Evolutionary conservation across 2,329 filamentous ascomycete species (phyloP), one percentile per base, ranked within the genome.

Genomic region (Fonsecaea nubica): DNA sequence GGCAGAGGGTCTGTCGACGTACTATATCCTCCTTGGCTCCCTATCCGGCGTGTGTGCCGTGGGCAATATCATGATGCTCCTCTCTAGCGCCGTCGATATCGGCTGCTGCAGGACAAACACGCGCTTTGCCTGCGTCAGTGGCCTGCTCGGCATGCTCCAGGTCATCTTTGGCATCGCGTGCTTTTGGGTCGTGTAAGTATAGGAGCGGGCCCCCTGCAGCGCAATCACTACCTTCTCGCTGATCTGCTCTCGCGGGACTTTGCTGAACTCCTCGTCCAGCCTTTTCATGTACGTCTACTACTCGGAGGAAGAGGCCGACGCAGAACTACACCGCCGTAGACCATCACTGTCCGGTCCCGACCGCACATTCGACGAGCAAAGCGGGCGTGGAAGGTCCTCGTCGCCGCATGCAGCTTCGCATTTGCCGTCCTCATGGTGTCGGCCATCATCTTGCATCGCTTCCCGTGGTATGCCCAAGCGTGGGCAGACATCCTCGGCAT

Each of bases 251-350:
- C 6, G 45, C 7, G n/a, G 42, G 42, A 45, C 40, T 30, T 57
- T n/a, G 38, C 48, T 40, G 18, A 13, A 48, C 9, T 32, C n/a
- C n/a, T 21, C 38, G 13, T 6, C 12, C 36, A 66, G 64, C 55
- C 53, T 66, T 25, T 66, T 66, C 53, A 66, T 59, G 64, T 66
- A 66, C 25, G 64, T 66, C 7, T 66, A 66, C 53, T 66, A 66
- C 32, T 62, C 58, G 18, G 64, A 66, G 50, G 64, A 66, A 58
- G 64, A 66, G 35, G 64, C 64, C 59, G 64, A 66, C 1, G 64
- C 64, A 55, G 64, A 66, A 33, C n/a, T 63, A 4, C 59, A 54
- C 30, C 54, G 59, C 12, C 59, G 42, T n/a, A 50, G 64, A 42
- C 33, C 64, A n/a, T 66, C 64, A 21, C 58, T 66, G 3, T 58